These are phyloP conservation scores for Spathaspora sp. DNA, from an alignment of 1,139 yeast genomes.

Conservation along the genomic window DNA sequence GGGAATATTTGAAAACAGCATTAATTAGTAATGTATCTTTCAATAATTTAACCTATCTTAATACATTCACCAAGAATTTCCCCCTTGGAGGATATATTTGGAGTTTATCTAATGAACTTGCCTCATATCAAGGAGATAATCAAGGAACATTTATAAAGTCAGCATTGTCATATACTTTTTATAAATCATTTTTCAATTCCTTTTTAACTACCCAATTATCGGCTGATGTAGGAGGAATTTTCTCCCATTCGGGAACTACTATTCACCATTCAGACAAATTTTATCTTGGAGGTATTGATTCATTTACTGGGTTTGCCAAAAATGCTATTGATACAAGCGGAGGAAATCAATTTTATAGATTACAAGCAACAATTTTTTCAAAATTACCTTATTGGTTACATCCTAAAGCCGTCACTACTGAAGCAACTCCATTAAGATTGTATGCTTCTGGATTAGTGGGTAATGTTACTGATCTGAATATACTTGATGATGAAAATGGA, in stretches of 20 bases:
- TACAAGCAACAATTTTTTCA: constrained; percentile 34
- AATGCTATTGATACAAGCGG: constrained; percentile 41
- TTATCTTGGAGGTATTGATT: constrained; percentile 45
- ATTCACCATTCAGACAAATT: constrained; percentile 50
- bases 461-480: constrained; percentile 28
- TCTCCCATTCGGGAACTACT: constrained; percentile 23
- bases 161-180: constrained; percentile 27
- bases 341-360: constrained; percentile 40
- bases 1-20: constrained; percentile 38
- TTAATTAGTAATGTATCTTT: constrained; percentile 28
- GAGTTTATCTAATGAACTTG: constrained; percentile 26
- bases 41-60: constrained; percentile 22
- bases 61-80: constrained; percentile 29
- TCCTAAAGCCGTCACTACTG: constrained; percentile 18
- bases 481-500: constrained; percentile 22
- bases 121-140: constrained; percentile 31
- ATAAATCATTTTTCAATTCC: constrained; percentile 38
- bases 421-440: constrained; percentile 43
- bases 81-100: constrained; percentile 29
- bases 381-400: constrained; percentile 34
- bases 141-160: constrained; percentile 29
- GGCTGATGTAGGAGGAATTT: constrained; percentile 37
- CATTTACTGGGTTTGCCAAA: constrained; percentile 40
- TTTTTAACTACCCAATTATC: constrained; percentile 37
- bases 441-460: constrained; percentile 38